Base-by-base conservation (phyloP, 164 flowering plant genomes). In the Warburgia ugandensis region DNA sequence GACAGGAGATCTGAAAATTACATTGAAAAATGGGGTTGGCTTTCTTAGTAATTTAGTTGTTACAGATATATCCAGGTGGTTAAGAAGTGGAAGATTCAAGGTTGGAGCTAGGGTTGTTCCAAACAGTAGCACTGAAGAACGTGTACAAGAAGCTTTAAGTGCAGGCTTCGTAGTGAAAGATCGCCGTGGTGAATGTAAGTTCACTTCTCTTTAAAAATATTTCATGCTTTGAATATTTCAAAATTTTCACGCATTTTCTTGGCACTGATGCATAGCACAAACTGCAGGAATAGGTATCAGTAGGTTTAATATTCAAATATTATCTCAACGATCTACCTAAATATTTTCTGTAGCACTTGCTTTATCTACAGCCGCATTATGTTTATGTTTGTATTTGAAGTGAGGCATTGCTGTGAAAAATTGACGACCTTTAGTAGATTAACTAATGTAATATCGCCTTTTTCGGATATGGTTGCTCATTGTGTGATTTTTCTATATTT, bases 41-140 rank as follows among this genome's bases (percentile, higher is more conserved):
- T 29, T 0, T 43, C 26, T 79, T 19, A 57, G 50, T 29, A 67
- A 79, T 5, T 28, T 81, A 16, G 8, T 23, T 16, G 65, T 84
- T 57, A 81, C 83, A 5, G 92, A 84, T 54, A 81, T 78, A 53
- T 77, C 83, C 13, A 75, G 83, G 57, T 81, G 87, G 87, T 63
- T 49, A 14, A 55, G 72, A 45, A 68, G 77, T 41, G 31, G 73
- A 20, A 77, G 30, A 19, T 84, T 84, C 50, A 62, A 77, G 59
- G 22, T 84, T 26, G 92, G 82, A 16, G 83, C 70, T 44, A 68
- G 58, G 58, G 56, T 29, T 49, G 40, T 63, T 25, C 63, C 51
- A 37, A 64, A 48, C 29, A 35, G 29, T 42, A 22, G 56, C 43
- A 33, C 39, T 22, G 73, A 54, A 42, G 62, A 47, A 26, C 48